phyloP scores from a whole-genome alignment of 83 land plant genomes.

The Isoetes engelmannii region DNA sequence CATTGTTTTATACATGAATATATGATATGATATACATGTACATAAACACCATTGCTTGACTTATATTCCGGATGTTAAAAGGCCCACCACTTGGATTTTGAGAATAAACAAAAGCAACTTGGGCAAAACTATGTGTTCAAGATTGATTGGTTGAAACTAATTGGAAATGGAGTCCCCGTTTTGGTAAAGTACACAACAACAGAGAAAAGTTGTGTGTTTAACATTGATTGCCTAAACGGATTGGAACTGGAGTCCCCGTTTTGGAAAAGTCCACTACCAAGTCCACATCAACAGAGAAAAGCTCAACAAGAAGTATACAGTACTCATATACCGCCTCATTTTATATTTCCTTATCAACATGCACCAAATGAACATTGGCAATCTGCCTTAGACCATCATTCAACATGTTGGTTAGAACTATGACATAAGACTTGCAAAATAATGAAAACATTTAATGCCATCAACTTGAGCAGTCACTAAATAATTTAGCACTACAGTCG shows the following conservation, averaged over 20 bases:
- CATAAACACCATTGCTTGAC: too few relatives aligned
- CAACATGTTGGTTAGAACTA: constrained; percentile 36
- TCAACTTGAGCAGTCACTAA: constrained; percentile 68
- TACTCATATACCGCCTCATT: constrained; percentile 43
- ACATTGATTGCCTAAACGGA: too few relatives aligned
- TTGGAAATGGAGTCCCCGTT: constrained; percentile 83
- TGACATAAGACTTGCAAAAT: not conserved
- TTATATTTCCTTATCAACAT: constrained; percentile 56
- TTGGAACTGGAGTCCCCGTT: constrained; percentile 84
- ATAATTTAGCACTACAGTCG: constrained; percentile 43
- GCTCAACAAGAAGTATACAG: constrained; percentile 61
- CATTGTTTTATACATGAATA: too few relatives aligned
- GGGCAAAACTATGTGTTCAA: constrained; percentile 65
- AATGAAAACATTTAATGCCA: not conserved
- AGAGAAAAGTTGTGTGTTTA: constrained; percentile 62
- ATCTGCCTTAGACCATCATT: constrained; percentile 82
- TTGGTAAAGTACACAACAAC: constrained; percentile 92
- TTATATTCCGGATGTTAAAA: too few relatives aligned
- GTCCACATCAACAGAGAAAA: constrained; percentile 74
- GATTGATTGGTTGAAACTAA: too few relatives aligned
- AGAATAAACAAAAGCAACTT: too few relatives aligned
- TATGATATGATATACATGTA: too few relatives aligned
- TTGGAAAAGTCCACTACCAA: constrained; percentile 97
- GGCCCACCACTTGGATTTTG: too few relatives aligned
- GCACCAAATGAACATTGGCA: constrained; percentile 74